Percentiles rank a stretch among this genome's conserved stretches.
Evolutionary conservation across 495 filamentous ascomycete species (phyloP).

Genomic region (Daldinia vernicosa): DNA sequence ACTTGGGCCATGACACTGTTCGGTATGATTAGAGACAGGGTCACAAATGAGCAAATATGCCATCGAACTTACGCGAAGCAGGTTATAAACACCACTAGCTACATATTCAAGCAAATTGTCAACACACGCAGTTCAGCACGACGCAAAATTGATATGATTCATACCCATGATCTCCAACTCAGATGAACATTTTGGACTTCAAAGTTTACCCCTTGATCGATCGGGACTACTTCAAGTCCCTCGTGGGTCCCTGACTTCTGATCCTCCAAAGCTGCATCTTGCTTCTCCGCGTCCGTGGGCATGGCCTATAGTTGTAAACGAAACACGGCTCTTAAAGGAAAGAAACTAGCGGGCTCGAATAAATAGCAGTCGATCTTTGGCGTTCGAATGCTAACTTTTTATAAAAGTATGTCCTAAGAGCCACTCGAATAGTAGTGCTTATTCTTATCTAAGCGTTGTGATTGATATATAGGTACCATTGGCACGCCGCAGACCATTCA

Average conservation of each 20-base stretch:
- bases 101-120: background rate
- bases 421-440: background rate
- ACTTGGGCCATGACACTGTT: slow-evolving; percentile 57
- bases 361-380: background rate
- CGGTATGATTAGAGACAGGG: background rate
- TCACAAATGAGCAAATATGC: background rate
- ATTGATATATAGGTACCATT: background rate
- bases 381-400: background rate
- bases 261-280: slow-evolving; percentile 1
- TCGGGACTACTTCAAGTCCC: slow-evolving; percentile 42
- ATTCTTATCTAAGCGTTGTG: background rate
- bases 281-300: slow-evolving; percentile 26
- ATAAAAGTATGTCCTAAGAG: background rate
- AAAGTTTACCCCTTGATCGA: slow-evolving; percentile 46
- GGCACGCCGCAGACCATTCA: background rate
- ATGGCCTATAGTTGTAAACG: slow-evolving; percentile 11
- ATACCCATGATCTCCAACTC: slow-evolving; percentile 53
- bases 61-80: slow-evolving; percentile 48
- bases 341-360: background rate
- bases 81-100: slow-evolving; percentile 52
- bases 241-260: slow-evolving; percentile 16
- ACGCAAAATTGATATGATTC: background rate
- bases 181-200: slow-evolving; percentile 44
- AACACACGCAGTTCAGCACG: slow-evolving; percentile 4
- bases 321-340: background rate